A percentile compares a stretch with the other conserved stretches of the same genome.
These are phyloP conservation scores for Xylaria multiplex DNA, from an alignment of 2,329 filamentous ascomycete genomes.

Conservation along the genomic window DNA sequence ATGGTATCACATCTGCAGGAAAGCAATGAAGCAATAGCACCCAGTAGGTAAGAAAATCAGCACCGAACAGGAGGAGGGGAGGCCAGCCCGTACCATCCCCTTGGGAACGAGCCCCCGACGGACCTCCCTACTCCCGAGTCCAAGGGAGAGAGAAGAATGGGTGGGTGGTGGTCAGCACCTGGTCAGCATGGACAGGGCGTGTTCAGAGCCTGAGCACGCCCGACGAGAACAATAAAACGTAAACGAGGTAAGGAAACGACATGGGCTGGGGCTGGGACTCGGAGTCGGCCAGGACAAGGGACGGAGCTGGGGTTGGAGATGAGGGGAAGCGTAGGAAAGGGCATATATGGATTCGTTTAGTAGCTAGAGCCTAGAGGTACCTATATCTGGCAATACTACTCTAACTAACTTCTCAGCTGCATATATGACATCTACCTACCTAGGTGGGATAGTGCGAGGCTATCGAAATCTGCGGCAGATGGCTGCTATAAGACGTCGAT, in stretches of 20 bases:
- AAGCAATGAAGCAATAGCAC: background rate
- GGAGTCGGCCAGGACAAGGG: conserved; percentile 8
- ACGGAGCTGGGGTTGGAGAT: conserved; percentile 12
- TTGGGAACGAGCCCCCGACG: conserved; percentile 10
- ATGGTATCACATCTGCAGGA: conserved; percentile 1
- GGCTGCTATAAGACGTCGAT: too few relatives aligned
- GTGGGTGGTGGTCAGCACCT: conserved; percentile 1
- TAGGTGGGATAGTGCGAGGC: background rate
- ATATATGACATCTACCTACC: background rate
- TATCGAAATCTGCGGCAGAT: background rate
- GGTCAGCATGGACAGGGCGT: conserved; percentile 14
- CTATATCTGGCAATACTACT: background rate
- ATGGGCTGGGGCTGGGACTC: conserved; percentile 8
- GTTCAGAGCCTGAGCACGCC: background rate
- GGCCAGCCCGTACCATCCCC: conserved; percentile 14
- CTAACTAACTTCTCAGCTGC: background rate
- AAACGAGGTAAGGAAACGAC: background rate
- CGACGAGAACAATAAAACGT: background rate
- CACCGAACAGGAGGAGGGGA: background rate
- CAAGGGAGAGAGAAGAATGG: background rate
- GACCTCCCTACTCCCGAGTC: conserved; percentile 7
- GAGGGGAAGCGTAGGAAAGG: conserved; percentile 6
- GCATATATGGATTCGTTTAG: background rate
- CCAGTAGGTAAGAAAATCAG: background rate
- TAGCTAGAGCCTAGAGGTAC: too few relatives aligned